A percentile compares a stretch with the other conserved stretches of the same genome.
Evolutionary conservation across 2,329 filamentous ascomycete genomes (phyloP).

Genomic region (Trichoderma pleuroti): DNA sequence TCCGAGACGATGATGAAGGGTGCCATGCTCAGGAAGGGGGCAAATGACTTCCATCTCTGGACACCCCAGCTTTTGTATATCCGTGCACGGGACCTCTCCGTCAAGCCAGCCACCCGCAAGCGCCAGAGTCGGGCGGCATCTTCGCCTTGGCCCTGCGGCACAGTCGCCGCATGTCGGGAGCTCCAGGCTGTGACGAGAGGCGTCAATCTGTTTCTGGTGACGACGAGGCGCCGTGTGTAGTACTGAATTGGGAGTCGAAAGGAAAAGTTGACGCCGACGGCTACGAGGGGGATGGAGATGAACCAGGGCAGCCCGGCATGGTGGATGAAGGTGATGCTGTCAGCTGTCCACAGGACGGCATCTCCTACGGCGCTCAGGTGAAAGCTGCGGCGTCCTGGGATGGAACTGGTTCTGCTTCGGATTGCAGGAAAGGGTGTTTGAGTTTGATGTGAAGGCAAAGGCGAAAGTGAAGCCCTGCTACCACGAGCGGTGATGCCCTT

Average conservation of each 20-base stretch:
- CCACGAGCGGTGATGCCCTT: background rate
- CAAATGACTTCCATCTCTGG: slow-evolving; percentile 46
- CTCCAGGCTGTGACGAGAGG: slow-evolving; percentile 35
- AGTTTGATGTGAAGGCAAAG: background rate
- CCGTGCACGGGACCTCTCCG: slow-evolving; percentile 30
- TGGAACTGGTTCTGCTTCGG: background rate
- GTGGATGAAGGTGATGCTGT: slow-evolving; percentile 45
- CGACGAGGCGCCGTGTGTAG: slow-evolving; percentile 37
- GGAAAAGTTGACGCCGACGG: slow-evolving; percentile 43
- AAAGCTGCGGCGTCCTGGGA: slow-evolving; percentile 27
- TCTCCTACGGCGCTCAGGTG: slow-evolving; percentile 34
- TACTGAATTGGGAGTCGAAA: slow-evolving; percentile 46
- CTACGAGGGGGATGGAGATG: slow-evolving; percentile 51
- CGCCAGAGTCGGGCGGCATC: slow-evolving; percentile 24
- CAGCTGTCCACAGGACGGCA: slow-evolving; percentile 39
- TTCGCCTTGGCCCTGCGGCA: slow-evolving; percentile 1
- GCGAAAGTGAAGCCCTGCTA: background rate
- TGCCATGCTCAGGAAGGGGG: slow-evolving; percentile 40
- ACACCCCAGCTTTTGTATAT: slow-evolving; percentile 40
- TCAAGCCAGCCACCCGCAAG: slow-evolving; percentile 27
- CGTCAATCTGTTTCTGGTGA: slow-evolving; percentile 29
- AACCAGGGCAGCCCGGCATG: slow-evolving; percentile 50
- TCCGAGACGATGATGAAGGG: slow-evolving; percentile 52
- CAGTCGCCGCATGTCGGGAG: slow-evolving; percentile 25
- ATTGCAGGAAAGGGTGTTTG: background rate